Conservation (phyloP, 2,329 filamentous ascomycete genomes). For the Aureobasidium subglaciale region DNA sequence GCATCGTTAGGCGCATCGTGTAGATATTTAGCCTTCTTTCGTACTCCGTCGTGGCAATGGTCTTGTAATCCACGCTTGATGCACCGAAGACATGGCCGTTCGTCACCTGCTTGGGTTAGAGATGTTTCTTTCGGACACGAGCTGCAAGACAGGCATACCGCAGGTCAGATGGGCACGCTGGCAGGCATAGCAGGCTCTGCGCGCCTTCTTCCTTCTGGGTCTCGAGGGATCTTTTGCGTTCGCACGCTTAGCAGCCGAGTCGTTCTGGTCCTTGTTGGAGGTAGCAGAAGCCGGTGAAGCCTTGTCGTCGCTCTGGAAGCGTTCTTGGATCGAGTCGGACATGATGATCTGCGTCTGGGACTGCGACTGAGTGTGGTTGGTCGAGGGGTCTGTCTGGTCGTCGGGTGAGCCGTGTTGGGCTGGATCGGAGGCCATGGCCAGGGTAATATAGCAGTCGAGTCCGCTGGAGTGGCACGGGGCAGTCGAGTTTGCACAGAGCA, state of each 20-base stretch:
- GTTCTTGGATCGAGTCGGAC: constrained; percentile 36
- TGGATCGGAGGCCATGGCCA: constrained; percentile 24
- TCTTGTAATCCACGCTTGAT: constrained; percentile 90
- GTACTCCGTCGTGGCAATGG: constrained; percentile 87
- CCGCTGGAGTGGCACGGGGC: constrained; percentile 8
- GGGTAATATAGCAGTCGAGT: background rate
- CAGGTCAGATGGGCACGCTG: constrained; percentile 96
- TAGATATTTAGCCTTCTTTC: constrained; percentile 98
- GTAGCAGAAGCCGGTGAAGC: constrained; percentile 26
- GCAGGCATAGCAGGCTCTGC: constrained; percentile 91
- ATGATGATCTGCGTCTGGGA: constrained; percentile 26
- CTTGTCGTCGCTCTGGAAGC: constrained; percentile 32
- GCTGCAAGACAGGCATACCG: constrained; percentile 58
- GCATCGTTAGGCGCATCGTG: constrained; percentile 91
- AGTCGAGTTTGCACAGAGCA: background rate
- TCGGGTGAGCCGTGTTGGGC: background rate
- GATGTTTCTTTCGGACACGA: background rate
- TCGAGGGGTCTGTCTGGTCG: background rate
- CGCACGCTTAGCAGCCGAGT: constrained; percentile 27
- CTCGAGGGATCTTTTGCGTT: constrained; percentile 82
- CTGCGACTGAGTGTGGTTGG: background rate
- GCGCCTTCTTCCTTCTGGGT: constrained; percentile 89
- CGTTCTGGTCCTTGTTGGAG: constrained; percentile 24
- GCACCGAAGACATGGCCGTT: constrained; percentile 87
- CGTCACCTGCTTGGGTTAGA: constrained; percentile 56